phyloP scores from a whole-genome alignment of 1,284 basidiomycete species.

The Singerocomus rubriflavus region DNA sequence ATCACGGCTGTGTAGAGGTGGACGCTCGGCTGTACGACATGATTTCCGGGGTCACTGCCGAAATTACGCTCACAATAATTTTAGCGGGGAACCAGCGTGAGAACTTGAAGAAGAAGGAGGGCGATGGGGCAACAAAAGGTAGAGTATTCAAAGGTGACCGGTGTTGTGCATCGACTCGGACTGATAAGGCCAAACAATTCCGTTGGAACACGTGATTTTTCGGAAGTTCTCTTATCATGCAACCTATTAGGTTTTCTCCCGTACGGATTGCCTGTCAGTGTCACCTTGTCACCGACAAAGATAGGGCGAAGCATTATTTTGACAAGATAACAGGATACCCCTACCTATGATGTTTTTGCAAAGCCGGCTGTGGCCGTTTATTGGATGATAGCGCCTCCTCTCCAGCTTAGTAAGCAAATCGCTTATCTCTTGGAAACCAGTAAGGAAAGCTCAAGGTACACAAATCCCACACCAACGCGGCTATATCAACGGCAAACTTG shows the following conservation, averaged over 20 bases:
- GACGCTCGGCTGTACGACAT: not conserved
- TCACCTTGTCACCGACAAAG: not conserved
- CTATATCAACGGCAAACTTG: conserved; percentile 21
- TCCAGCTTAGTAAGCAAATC: conserved; percentile 21
- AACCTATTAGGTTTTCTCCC: too few species aligned
- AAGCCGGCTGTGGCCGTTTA: conserved; percentile 3
- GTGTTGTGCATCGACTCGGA: too few species aligned
- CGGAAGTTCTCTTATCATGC: too few species aligned
- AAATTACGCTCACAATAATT: not conserved
- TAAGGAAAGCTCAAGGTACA: conserved; percentile 6
- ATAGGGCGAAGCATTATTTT: conserved; percentile 1
- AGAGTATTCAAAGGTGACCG: too few species aligned
- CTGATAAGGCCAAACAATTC: too few species aligned
- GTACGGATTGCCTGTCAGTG: conserved; percentile 13
- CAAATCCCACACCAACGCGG: conserved; percentile 20
- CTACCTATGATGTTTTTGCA: conserved; percentile 2
- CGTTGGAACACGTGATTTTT: too few species aligned
- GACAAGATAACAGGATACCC: conserved; percentile 18
- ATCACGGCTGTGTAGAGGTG: too few species aligned
- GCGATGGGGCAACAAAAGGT: too few species aligned
- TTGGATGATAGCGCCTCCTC: conserved; percentile 26
- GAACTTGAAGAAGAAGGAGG: too few species aligned
- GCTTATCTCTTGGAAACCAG: conserved; percentile 23
- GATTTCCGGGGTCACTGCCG: not conserved
- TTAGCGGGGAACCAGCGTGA: not conserved